Base-by-base conservation (phyloP, 805 yeast species). In the Suhomyces prunicola region DNA sequence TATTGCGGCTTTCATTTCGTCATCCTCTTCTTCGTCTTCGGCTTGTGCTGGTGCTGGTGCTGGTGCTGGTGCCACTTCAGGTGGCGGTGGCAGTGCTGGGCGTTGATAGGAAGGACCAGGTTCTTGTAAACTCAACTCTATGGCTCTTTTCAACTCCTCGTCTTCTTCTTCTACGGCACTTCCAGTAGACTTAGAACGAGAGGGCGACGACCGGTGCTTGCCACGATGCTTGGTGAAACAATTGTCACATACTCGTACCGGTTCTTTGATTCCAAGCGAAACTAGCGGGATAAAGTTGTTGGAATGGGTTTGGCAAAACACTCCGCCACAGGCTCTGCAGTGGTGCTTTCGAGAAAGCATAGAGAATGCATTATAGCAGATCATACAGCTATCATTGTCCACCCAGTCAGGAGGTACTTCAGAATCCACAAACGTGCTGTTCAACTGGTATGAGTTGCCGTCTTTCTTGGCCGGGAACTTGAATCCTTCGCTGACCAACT, bases 361-460 rank as follows among this genome's bases (percentile, higher is more conserved):
- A 1, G 94, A 77, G 65, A 94, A 94, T 13, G 85, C 73, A 42
- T 78, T 83, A 49, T 96, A 90, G 60, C 97, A 90, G 51, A 90
- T 84, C 97, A 94, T 92, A 69, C 99, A 94, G 3, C 90, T 90
- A 61, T 90, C 96, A 9, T 92, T 87, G 64, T 94, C 99, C 22
- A 88, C 86, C 99, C 99, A 94, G 60, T 91, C 97, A 0, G 99
- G 98, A 1, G 99, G 97, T 4, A 92, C 92, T 56, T 84, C 87
- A 1, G 97, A 82, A 62, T 93, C 97, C 47, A 93, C 82, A 67
- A 92, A 83, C 17, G 72, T 72, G 50, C 53, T 49, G 52, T 51
- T 57, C 41, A 53, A 36, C 10, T 52, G 47, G 47, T 76, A 77
- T 22, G 71, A 64, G 27, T 64, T 64, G 4, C 79, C 75, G 26